Conservation (phyloP, 2,329 filamentous ascomycete species). For the Cordyceps pruinosa region DNA sequence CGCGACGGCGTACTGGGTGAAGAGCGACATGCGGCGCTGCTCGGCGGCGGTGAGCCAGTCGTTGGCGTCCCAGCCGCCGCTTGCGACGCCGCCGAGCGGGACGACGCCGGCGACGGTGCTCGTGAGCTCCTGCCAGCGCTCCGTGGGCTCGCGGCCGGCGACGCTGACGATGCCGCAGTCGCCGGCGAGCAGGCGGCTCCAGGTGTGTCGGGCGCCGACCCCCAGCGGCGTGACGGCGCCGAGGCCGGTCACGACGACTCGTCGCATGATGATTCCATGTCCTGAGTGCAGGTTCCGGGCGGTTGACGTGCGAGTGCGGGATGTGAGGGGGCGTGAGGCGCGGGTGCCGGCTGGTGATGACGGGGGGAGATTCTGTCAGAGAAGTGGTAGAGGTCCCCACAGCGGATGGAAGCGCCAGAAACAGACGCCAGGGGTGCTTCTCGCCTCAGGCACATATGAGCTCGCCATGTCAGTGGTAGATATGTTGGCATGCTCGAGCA, state of each 20-base stretch:
- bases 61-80: constrained; percentile 42
- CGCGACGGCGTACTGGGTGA: constrained; percentile 85
- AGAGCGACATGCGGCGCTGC: constrained; percentile 76
- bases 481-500: too few relatives aligned
- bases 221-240: constrained; percentile 79
- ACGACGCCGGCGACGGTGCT: constrained; percentile 82
- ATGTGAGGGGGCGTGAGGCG: not conserved
- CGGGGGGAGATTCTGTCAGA: not conserved
- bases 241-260: constrained; percentile 78
- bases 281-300: constrained; percentile 13
- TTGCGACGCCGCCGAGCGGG: constrained; percentile 39
- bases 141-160: constrained; percentile 48
- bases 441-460: not conserved
- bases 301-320: not conserved
- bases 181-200: constrained; percentile 72
- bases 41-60: constrained; percentile 50
- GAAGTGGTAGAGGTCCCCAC: too few relatives aligned
- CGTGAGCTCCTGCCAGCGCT: constrained; percentile 63
- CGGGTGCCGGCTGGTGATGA: not conserved
- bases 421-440: not conserved
- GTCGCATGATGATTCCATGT: constrained; percentile 49
- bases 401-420: not conserved
- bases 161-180: constrained; percentile 76
- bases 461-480: too few relatives aligned
- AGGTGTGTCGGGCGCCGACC: constrained; percentile 69